Base-by-base conservation (phyloP, 2,329 filamentous ascomycete genomes). In the Xylariaceae sp. region DNA sequence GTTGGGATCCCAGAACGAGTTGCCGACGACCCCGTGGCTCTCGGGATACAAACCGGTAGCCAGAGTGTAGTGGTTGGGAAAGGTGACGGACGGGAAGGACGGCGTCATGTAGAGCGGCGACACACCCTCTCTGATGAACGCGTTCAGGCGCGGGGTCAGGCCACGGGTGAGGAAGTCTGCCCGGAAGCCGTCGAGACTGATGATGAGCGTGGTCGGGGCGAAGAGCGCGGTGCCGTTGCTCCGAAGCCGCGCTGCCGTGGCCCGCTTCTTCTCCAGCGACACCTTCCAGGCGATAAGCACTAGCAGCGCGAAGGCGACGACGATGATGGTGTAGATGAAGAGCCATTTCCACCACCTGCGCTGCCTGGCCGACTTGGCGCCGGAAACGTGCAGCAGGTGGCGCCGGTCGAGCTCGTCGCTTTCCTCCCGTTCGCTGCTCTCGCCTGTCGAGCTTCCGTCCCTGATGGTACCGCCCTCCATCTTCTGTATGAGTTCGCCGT, bases 31-130 rank as follows among this genome's bases (percentile, higher is more conserved):
- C 0, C 92, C 92, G 57, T 98, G 92, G 41, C 82, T 83, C 63
- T 97, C 90, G 0, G 92, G 92, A 52, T 97, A 88, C 17, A 97
- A 65, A 0, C 92, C 92, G 0, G 92, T 97, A 1, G 88, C 87
- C 26, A 97, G 70, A 0, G 90, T 96, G 61, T 90, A 96, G 61
- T 97, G 92, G 53, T 97, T 90, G 7, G 92, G 92, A 54, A 98
- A 98, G 0, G 92, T 98, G 31, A 98, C 87, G 15, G 87, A 94
- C 0, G 92, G 92, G 50, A 98, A 98, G 27, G 88, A 94, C 0
- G 92, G 92, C 5, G 79, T 74, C 88, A 98, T 96, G 64, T 90
- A 96, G 49, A 80, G 74, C 3, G 92, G 90, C 5, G 89, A 95
- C 9, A 97, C 81, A 19, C 92, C 92, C 48, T 88, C 79, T 44